Base-by-base conservation (phyloP, 139 green algal species). In the Coelastrella sp. region DNA sequence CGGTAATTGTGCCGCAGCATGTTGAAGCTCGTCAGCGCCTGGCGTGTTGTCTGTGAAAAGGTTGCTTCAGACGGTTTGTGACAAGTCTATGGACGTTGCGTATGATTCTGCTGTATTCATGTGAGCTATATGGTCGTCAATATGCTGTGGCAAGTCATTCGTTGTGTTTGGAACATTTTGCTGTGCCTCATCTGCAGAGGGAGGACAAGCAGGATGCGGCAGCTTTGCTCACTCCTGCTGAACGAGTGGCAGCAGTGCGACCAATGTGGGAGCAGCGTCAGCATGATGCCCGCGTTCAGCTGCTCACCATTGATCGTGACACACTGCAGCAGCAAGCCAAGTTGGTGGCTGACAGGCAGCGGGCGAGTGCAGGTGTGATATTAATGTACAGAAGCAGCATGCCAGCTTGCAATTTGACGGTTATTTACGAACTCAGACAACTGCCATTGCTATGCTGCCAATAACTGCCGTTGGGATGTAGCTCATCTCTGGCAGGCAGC, bases 211-310 rank as follows among this genome's bases (percentile, higher is more conserved):
- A 40, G 23, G 64, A 73, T 41, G 76, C 68, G 32, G 71, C 43
- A 6, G 41, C 71, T 25, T 79, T 86, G 50, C 71, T 88, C 2
- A 45, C 71, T n/a, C 93, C 94, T 7, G 88, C 94, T 62, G 93
- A 96, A 27, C 90, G 94, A 0, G 93, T 96, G 27, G 75, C 79
- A 7, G 79, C 90, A 8, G 93, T 96, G 7, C 83, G 90, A 41
- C 93, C 94, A 0, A 87, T 94, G 27, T 98, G 94, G 94, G 92
- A 98, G 89, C 90, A 85, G 13, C 64, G 94, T 21, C 17, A 66
- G 1, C 89, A 91, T 27, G 89, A 92, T 41, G 77, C 96, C 37
- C 91, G 94, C 13, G 83, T 91, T 0, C 51, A 88, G 63, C 63
- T 95, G 68, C 89, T 98, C 15, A 94, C 89, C 2, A 40, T 96